Evolutionary conservation across 2,329 filamentous ascomycete species (phyloP).

Genomic region (Emericellopsis atlantica): DNA sequence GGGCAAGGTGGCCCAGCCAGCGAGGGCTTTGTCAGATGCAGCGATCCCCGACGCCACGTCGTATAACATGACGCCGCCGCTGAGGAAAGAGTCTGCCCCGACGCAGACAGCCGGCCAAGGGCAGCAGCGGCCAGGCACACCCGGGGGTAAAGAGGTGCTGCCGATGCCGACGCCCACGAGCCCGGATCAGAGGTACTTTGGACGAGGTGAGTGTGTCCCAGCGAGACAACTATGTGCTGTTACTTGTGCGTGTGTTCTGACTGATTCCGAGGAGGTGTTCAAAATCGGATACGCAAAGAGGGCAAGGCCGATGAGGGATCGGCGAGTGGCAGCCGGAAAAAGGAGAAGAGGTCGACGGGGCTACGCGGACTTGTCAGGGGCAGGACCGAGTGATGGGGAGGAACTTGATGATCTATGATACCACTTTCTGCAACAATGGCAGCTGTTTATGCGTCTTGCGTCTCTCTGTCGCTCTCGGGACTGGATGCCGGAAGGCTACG

Average conservation of each 20-base stretch:
- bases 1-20: background rate
- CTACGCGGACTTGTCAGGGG: constrained; percentile 21
- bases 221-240: constrained; percentile 8
- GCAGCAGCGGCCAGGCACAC: constrained; percentile 21
- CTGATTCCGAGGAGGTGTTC: constrained; percentile 26
- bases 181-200: constrained; percentile 29
- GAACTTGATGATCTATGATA: background rate
- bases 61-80: constrained; percentile 29
- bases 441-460: no score
- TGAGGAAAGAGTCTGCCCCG: constrained; percentile 18
- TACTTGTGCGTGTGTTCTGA: constrained; percentile 3
- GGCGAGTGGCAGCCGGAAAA: constrained; percentile 20
- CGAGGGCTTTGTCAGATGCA: constrained; percentile 25
- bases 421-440: no score
- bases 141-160: constrained; percentile 7
- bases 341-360: constrained; percentile 18
- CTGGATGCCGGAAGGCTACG: no score
- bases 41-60: constrained; percentile 27
- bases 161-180: constrained; percentile 12
- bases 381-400: constrained; percentile 1
- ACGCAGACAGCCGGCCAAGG: constrained; percentile 20
- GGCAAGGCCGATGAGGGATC: constrained; percentile 6
- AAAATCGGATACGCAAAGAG: constrained; percentile 34
- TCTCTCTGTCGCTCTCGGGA: no score
- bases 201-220: constrained; percentile 25